Conservation (phyloP, 2,329 filamentous ascomycete genomes). For the Didymella pinodella region DNA sequence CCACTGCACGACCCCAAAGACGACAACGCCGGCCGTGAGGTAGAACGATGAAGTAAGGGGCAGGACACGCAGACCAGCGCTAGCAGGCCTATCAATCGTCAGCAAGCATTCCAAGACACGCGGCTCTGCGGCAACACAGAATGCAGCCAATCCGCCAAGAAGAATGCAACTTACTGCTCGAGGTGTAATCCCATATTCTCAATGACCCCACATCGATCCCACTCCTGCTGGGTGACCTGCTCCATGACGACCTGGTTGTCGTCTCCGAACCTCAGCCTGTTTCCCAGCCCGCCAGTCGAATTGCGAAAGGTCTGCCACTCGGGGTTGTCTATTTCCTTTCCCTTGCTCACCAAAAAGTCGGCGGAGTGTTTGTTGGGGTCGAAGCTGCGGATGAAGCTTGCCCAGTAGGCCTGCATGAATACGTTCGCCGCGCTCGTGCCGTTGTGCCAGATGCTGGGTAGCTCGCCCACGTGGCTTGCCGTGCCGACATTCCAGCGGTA, state of each 20-base stretch:
- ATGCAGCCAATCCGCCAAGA: not conserved
- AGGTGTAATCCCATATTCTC: slow-evolving; percentile 38
- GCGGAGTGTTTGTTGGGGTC: slow-evolving; percentile 52
- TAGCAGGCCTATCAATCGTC: slow-evolving; percentile 7
- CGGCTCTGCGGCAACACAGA: slow-evolving; percentile 6
- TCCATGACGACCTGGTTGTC: slow-evolving; percentile 43
- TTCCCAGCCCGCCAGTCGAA: slow-evolving; percentile 18
- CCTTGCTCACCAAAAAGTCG: slow-evolving; percentile 29
- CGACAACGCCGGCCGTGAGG: slow-evolving; percentile 1
- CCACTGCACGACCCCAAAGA: slow-evolving; percentile 11
- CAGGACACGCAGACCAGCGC: slow-evolving; percentile 8
- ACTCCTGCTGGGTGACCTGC: slow-evolving; percentile 31
- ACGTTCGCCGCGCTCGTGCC: slow-evolving; percentile 41
- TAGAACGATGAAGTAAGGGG: slow-evolving; percentile 14
- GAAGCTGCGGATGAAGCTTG: slow-evolving; percentile 54
- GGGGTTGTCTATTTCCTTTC: slow-evolving; percentile 31
- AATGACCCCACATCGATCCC: slow-evolving; percentile 36
- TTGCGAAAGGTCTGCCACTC: slow-evolving; percentile 36
- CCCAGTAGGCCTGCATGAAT: slow-evolving; percentile 53
- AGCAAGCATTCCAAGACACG: slow-evolving; percentile 2
- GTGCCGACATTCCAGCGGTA: slow-evolving; percentile 60
- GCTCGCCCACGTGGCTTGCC: slow-evolving; percentile 50
- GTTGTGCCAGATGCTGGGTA: slow-evolving; percentile 51
- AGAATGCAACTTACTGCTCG: slow-evolving; percentile 39
- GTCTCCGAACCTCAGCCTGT: slow-evolving; percentile 40